Conservation (phyloP, 2,329 filamentous ascomycete genomes). For the Pezicula rhizophila region DNA sequence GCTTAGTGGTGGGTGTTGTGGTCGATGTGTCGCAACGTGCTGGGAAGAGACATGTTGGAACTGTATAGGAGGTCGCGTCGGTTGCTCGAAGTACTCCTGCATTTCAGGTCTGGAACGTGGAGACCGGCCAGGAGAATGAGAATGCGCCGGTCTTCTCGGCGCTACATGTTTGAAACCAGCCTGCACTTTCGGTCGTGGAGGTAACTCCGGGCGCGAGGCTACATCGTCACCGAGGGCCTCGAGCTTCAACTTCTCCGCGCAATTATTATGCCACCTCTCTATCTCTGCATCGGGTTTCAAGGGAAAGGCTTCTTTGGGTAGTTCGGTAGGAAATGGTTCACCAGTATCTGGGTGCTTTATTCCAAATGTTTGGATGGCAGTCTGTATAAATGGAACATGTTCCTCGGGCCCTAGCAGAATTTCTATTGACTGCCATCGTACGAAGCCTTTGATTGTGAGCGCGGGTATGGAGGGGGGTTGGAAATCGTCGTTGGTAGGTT, state of each 20-base stretch:
- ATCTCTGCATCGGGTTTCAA: conserved; percentile 70
- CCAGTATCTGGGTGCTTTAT: conserved; percentile 71
- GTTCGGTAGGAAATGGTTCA: conserved; percentile 55
- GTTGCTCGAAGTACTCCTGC: conserved; percentile 1
- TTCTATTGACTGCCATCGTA: conserved; percentile 90
- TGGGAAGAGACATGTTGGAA: conserved; percentile 15
- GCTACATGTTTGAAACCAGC: conserved; percentile 22
- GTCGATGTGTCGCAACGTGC: conserved; percentile 17
- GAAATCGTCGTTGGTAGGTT: conserved; percentile 66
- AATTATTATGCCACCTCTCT: conserved; percentile 76
- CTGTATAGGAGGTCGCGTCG: conserved; percentile 2
- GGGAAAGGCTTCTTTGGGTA: conserved; percentile 63
- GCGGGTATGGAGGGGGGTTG: conserved; percentile 73
- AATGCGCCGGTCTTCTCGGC: conserved; percentile 8
- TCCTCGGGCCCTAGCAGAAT: conserved; percentile 81
- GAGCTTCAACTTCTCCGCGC: conserved; percentile 62
- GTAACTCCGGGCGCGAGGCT: conserved; percentile 18
- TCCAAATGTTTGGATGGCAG: conserved; percentile 70
- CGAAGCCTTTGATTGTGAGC: conserved; percentile 77
- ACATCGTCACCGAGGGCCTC: conserved; percentile 40
- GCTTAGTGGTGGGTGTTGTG: conserved; percentile 21
- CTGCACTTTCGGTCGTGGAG: conserved; percentile 23
- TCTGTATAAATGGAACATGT: conserved; percentile 78
- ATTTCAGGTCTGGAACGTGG: conserved; percentile 11
- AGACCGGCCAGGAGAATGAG: conserved; percentile 9